phyloP scores from a whole-genome alignment of 768 basidiomycete genomes.

The Cystobasidium ongulense region DNA sequence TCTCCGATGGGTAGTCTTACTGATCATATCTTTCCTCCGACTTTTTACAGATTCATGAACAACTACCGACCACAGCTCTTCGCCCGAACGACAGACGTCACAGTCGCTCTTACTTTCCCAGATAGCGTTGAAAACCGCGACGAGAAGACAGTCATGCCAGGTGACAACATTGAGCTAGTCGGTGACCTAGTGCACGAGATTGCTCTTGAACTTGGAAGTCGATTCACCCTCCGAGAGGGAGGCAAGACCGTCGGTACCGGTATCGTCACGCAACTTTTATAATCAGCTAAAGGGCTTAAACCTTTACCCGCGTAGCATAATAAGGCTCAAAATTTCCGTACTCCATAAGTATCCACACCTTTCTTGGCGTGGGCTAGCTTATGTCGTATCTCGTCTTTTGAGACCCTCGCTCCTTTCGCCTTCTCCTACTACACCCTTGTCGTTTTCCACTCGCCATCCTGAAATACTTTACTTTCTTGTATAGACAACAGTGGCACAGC shows the following conservation, averaged over 20 bases:
- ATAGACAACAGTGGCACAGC: neutral
- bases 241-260: conserved; percentile 95
- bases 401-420: no score
- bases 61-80: conserved; percentile 90
- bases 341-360: no score
- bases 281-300: neutral
- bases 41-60: conserved; percentile 57
- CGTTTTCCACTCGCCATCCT: neutral
- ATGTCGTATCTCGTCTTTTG: no score
- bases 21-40: conserved; percentile 40
- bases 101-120: conserved; percentile 74
- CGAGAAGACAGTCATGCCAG: conserved; percentile 73
- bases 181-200: conserved; percentile 72
- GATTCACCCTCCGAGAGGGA: conserved; percentile 66
- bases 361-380: no score
- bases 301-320: neutral
- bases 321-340: no score
- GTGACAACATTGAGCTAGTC: conserved; percentile 91
- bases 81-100: conserved; percentile 90
- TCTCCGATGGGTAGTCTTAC: neutral
- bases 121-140: conserved; percentile 62
- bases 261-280: conserved; percentile 52
- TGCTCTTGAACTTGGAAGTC: conserved; percentile 76
- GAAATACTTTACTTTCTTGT: neutral
- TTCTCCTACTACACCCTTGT: neutral